Evolutionary conservation across 768 basidiomycete genomes (phyloP).

Genomic region (Phanerochaete sordida): DNA sequence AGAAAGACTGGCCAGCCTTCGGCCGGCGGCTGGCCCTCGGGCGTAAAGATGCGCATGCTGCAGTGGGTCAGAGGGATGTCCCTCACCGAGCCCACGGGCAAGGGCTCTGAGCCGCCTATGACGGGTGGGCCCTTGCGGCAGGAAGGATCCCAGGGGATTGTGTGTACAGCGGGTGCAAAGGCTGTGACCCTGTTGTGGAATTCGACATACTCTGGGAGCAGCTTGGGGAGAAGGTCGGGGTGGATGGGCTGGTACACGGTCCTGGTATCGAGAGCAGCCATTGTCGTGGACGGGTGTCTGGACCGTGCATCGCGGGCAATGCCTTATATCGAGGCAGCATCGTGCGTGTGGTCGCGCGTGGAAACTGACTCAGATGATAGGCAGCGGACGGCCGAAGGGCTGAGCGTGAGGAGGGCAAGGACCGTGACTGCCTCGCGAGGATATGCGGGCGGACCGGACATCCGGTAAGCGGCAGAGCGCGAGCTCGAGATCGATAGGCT

Average conservation of each 20-base stretch:
- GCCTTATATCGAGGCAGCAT: too few relatives aligned
- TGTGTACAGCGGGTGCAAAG: slow-evolving; percentile 47
- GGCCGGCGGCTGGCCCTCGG: slow-evolving; percentile 44
- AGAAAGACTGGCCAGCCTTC: slow-evolving; percentile 71
- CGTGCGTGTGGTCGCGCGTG: not conserved
- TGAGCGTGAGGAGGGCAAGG: not conserved
- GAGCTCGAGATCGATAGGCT: not conserved
- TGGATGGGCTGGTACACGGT: slow-evolving; percentile 51
- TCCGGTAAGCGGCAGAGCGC: not conserved
- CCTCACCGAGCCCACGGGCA: slow-evolving; percentile 50
- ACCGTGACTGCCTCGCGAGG: not conserved
- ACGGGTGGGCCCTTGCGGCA: slow-evolving; percentile 51
- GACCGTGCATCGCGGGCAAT: too few relatives aligned
- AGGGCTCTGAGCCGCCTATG: slow-evolving; percentile 52
- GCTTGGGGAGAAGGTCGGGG: slow-evolving; percentile 49
- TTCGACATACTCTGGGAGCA: slow-evolving; percentile 65
- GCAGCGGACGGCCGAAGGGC: too few relatives aligned
- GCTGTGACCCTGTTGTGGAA: slow-evolving; percentile 54
- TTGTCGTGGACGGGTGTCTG: too few relatives aligned
- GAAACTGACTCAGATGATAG: too few relatives aligned
- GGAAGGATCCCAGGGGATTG: slow-evolving; percentile 57
- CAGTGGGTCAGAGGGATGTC: slow-evolving; percentile 52
- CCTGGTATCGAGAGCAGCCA: not conserved
- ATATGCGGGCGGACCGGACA: not conserved
- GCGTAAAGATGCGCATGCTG: slow-evolving; percentile 62